Evolutionary conservation across 2,329 filamentous ascomycete species (phyloP), one percentile per base, ranked within the genome.

Genomic region (Aspergillus sp.): DNA sequence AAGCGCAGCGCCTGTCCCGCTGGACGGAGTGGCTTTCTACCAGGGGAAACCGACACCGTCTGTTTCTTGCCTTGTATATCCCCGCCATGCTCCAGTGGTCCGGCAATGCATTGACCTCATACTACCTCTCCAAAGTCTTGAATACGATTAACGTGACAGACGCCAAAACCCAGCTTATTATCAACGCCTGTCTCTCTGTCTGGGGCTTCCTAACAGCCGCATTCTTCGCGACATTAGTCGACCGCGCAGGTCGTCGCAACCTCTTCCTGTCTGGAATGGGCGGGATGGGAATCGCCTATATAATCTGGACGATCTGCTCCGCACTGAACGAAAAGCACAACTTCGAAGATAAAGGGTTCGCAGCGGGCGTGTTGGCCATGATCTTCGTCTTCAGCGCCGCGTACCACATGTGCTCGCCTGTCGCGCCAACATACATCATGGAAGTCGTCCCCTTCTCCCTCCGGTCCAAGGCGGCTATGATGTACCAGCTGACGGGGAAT

Each of bases 161-260:
- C 17, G 77, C 80, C 68, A 71, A 51, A 82, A 53, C 67, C 74
- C 19, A 79, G 79, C 22, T 81, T 79, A 81, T 84, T 51, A 82
- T 87, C 59, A 79, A 73, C 0, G 75, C 86, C 11, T 79, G 80
- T 64, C 80, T 82, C 65, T 79, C 80, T 24, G 76, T 83, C 61
- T 82, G 85, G 67, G 81, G 83, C 22, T 80, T 84, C 20, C 72
- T 84, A 19, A 81, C 79, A 64, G 81, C 83, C 13, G 74, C 85
- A 17, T 64, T 81, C 1, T 85, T 84, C 46, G 83, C 85, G 2
- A 74, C 79, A 8, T 74, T 86, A 44, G 82, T 83, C 2, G 84
- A 86, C 39, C 57, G 61, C 33, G 59, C 68, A 24, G 71, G 72
- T 5, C 67, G 72, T 6, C 65, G 70, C 2, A 65, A 67, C 0